Evolutionary conservation across 1,139 yeast genomes (phyloP), one percentile per base, ranked within the genome.

Genomic region (Blastobotrys indianensis): DNA sequence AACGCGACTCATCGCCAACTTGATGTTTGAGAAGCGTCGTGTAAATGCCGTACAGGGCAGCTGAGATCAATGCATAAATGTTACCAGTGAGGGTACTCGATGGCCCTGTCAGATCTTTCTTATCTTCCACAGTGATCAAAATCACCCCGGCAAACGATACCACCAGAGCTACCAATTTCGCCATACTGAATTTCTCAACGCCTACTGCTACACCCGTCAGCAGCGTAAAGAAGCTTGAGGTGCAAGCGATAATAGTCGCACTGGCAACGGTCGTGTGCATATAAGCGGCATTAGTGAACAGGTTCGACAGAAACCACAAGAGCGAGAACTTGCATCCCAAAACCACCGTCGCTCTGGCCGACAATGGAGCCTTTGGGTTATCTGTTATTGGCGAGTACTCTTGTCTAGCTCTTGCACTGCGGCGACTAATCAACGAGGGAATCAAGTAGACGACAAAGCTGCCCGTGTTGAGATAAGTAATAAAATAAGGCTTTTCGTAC

Each of bases 221-320:
- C 38, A 92, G 73, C 0, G 98, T 92, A 75, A 92, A 92, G 62
- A 92, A 88, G 11, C 96, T 85, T 6, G 95, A 84, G 0, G 97
- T 88, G 36, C 96, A 84, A 7, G 95, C 83, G 38, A 92, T 67
- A 32, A 92, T 90, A 3, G 97, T 92, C 58, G 94, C 97, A 15
- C 92, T 83, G 8, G 95, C 94, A 29, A 90, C 97, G 10, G 92
- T 82, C 0, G 97, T 92, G 65, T 83, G 90, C 30, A 85, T 76
- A 44, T 90, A 73, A 13, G 95, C 82, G 1, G 95, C 86, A 64
- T 92, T 92, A 32, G 94, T 88, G 46, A 85, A 83, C 53, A 90
- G 73, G 63, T 92, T 92, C 2, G 97, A 95, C 17, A 80, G 56
- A 60, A 87, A 90, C 98, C 98, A 92, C 39, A 92, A 71, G 3